phyloP scores from a whole-genome alignment of 2,329 filamentous ascomycete genomes.

The Aspergillus sp. region DNA sequence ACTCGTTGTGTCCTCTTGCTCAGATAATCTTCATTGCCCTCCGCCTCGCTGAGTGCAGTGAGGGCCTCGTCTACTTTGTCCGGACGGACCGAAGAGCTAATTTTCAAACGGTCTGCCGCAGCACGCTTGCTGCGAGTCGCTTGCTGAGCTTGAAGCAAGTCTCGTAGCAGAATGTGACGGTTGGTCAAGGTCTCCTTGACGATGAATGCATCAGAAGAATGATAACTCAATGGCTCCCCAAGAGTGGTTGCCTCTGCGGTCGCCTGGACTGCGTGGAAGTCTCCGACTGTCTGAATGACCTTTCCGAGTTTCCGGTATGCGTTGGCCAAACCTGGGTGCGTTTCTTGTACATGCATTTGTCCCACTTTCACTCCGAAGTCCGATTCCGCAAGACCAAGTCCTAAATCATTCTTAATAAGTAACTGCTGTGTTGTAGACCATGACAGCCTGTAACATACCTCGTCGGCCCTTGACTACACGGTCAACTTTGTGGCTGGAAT shows the following conservation, averaged over 20 bases:
- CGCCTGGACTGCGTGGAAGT: conserved; percentile 93
- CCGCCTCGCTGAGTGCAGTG: conserved; percentile 78
- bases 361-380: conserved; percentile 90
- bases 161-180: conserved; percentile 90
- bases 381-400: conserved; percentile 83
- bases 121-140: conserved; percentile 74
- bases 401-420: conserved; percentile 46
- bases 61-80: conserved; percentile 99
- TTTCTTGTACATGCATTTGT: conserved; percentile 83
- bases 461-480: conserved; percentile 85
- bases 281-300: conserved; percentile 85
- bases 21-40: conserved; percentile 74
- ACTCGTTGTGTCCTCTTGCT: conserved; percentile 83
- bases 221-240: conserved; percentile 88
- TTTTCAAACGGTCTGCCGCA: conserved; percentile 83
- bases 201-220: conserved; percentile 92
- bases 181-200: conserved; percentile 98
- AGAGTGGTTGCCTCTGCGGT: conserved; percentile 94
- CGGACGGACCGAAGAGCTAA: conserved; percentile 76
- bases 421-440: background rate
- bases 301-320: conserved; percentile 95
- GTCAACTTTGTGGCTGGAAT: conserved; percentile 94
- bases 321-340: conserved; percentile 77
- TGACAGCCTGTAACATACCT: conserved; percentile 54
- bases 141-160: conserved; percentile 88